Evolutionary conservation across 2,329 filamentous ascomycete genomes (phyloP), one percentile per base, ranked within the genome.

Genomic region (Microcyclospora pomicola): DNA sequence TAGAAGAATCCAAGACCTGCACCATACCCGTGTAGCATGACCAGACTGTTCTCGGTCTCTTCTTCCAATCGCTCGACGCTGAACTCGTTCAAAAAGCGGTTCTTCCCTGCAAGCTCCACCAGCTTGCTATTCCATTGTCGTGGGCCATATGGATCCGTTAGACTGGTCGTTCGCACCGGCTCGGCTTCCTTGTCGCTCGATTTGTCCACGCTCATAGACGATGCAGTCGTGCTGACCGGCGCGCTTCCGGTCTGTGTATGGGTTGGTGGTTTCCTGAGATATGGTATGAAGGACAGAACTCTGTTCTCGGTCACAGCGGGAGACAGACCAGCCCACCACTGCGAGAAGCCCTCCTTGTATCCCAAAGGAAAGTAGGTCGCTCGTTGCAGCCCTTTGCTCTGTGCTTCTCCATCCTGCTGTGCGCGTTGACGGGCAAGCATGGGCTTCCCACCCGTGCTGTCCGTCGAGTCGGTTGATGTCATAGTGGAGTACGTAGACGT

Each of bases 1-100:
- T 95, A 98, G 69, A 93, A 98, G 63, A 98, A 96, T 15, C 88
- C 91, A 1, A 98, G 71, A 0, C 91, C 91, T 2, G 91, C 91
- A 34, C 91, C 91, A 59, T 98, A 98, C 43, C 91, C 91, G 57
- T 98, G 91, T 4, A 98, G 67, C 75, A 98, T 93, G 33, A 98
- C 88, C 12, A 98, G 68, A 32, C 84, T 91, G 54, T 96, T 80
- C 34, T 92, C 80, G 0, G 76, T 73, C 4, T 78, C 62, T 55
- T 95, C 87, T 28, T 77, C 84, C 1, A 85, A 64, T 35, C 87
- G 72, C 63, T 94, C 84, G 2, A 98, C 75, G 1, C 82, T 86
- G 59, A 95, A 91, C 56, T 98, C 91, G 55, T 98, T 96, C 44
- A 98, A 61, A 2, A 79, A 82, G 35, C 91, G 76, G 56, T 93